phyloP scores from a whole-genome alignment of 306 rosid genomes.

The Leucaena leucocephala region DNA sequence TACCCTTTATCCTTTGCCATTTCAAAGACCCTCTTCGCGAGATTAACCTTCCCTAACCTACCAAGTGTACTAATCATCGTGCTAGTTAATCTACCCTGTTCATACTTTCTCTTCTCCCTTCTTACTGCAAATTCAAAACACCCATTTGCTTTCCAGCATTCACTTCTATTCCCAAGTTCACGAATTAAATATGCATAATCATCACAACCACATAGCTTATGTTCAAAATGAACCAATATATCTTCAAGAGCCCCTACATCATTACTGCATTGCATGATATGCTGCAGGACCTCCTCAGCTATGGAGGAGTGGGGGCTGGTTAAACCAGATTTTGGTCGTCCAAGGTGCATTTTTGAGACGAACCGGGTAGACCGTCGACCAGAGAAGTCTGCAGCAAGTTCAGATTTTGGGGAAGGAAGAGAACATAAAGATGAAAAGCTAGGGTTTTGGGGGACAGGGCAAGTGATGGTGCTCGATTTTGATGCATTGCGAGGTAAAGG shows the following conservation, averaged over 20 bases:
- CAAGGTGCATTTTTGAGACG: constrained; percentile 76
- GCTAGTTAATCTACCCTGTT: constrained; percentile 76
- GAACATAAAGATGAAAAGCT: constrained; percentile 56
- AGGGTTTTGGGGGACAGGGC: constrained; percentile 43
- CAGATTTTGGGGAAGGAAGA: constrained; percentile 47
- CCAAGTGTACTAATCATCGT: constrained; percentile 92
- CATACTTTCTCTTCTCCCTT: constrained; percentile 56
- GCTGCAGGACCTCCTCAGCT: constrained; percentile 77
- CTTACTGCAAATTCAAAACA: constrained; percentile 73
- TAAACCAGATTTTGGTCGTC: constrained; percentile 56
- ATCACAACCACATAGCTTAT: constrained; percentile 61
- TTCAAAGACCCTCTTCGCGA: constrained; percentile 63
- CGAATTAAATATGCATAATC: constrained; percentile 72
- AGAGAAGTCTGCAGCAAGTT: constrained; percentile 66
- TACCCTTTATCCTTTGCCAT: constrained; percentile 64
- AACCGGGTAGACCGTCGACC: constrained; percentile 82
- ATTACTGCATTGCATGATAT: constrained; percentile 54
- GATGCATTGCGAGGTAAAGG: constrained; percentile 43
- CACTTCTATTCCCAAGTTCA: constrained; percentile 74
- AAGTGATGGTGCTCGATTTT: constrained; percentile 37
- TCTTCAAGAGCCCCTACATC: constrained; percentile 49
- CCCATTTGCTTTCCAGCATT: constrained; percentile 53
- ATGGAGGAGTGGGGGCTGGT: constrained; percentile 54
- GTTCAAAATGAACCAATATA: constrained; percentile 56
- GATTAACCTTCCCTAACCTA: constrained; percentile 75